Percentiles rank a stretch among this genome's conserved stretches.
Conservation (phyloP, 1,284 basidiomycete species). For the Ceratobasidium papillatum region DNA sequence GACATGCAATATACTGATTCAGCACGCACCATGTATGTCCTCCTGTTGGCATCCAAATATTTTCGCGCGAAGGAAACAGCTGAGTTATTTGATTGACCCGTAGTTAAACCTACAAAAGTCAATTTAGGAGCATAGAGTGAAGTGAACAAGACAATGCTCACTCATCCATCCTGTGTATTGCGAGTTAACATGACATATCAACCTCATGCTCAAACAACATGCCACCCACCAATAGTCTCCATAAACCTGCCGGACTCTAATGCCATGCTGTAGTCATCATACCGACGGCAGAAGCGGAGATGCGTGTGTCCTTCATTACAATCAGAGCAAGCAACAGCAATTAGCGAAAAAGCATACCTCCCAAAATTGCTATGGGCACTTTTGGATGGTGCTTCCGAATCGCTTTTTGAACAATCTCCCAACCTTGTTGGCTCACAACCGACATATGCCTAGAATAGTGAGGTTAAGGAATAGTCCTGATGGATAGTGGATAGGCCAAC, state of each 20-base stretch:
- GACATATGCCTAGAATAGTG: slow-evolving; percentile 24
- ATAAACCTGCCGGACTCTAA: slow-evolving; percentile 37
- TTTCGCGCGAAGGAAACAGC: slow-evolving; percentile 6
- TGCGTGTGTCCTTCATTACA: slow-evolving; percentile 22
- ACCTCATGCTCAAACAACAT: neutral
- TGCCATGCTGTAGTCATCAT: slow-evolving; percentile 27
- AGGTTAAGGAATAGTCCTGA: neutral
- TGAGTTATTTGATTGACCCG: neutral
- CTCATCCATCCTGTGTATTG: slow-evolving; percentile 33
- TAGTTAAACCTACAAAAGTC: slow-evolving; percentile 1
- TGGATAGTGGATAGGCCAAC: neutral
- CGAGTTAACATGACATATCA: neutral
- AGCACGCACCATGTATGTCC: slow-evolving; percentile 30
- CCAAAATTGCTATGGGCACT: slow-evolving; percentile 25
- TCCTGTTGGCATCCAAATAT: slow-evolving; percentile 27
- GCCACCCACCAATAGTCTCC: slow-evolving; percentile 33
- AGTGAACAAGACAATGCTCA: neutral
- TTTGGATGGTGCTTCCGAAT: slow-evolving; percentile 29
- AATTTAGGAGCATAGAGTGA: neutral
- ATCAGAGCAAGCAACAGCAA: neutral
- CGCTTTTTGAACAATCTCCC: slow-evolving; percentile 20
- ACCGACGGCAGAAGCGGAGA: slow-evolving; percentile 20
- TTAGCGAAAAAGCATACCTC: slow-evolving; percentile 7
- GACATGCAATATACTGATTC: neutral
- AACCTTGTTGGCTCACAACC: slow-evolving; percentile 10